These are phyloP conservation scores for Colletotrichum sublineola DNA, from an alignment of 2,329 filamentous ascomycete genomes.

Conservation along the genomic window DNA sequence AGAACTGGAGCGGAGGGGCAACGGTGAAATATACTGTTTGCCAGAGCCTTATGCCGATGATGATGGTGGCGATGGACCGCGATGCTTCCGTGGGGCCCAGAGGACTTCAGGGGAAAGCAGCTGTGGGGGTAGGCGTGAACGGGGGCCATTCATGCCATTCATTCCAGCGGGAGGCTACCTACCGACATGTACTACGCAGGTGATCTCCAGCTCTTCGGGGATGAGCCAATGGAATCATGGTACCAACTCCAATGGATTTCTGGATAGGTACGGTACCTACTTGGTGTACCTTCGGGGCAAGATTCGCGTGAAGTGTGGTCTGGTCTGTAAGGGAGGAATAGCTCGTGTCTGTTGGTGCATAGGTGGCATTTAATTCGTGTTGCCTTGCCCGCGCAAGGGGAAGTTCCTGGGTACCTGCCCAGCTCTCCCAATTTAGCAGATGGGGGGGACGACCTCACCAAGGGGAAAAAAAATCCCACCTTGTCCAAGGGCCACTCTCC, in stretches of 20 bases:
- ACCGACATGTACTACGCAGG: neutral
- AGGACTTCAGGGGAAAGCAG: conserved; percentile 31
- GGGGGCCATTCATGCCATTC: conserved; percentile 35
- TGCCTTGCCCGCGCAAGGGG: conserved; percentile 35
- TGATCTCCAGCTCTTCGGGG: conserved; percentile 5
- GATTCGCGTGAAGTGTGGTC: conserved; percentile 40
- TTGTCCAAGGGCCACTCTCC: conserved; percentile 24
- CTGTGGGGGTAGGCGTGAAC: conserved; percentile 29
- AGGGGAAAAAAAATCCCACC: conserved; percentile 28
- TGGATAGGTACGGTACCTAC: neutral
- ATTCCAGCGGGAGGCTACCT: conserved; percentile 28
- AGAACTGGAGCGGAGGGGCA: neutral
- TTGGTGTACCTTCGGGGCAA: neutral
- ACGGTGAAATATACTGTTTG: neutral
- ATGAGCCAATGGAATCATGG: conserved; percentile 20
- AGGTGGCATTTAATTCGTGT: conserved; percentile 42
- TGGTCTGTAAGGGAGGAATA: conserved; percentile 37
- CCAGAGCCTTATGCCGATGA: neutral
- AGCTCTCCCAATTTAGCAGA: conserved; percentile 38
- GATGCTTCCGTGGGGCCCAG: conserved; percentile 26
- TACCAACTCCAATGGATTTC: neutral
- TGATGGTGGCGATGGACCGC: conserved; percentile 3
- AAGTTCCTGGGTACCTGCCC: conserved; percentile 22
- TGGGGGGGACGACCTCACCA: conserved; percentile 22
- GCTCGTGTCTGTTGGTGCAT: conserved; percentile 41